Base-by-base conservation (phyloP, 1,284 basidiomycete species). In the Ceratobasidium sp. region DNA sequence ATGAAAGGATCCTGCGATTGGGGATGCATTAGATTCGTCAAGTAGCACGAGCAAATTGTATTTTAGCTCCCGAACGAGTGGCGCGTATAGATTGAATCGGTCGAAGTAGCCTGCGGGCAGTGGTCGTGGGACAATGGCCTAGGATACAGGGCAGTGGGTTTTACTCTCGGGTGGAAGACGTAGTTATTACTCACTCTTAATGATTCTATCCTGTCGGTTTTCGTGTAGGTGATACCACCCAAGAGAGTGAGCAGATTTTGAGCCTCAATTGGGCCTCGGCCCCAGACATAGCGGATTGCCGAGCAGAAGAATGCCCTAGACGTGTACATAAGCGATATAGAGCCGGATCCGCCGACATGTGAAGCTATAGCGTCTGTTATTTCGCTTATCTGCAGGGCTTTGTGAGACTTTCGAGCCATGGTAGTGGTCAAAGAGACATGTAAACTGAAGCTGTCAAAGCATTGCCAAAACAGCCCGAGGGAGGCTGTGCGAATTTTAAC, bases 1-100 rank as follows among this genome's bases (percentile, higher is more conserved):
- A 9, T 39, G 40, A 40, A 15, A 64, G 9, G n/a, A n/a, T n/a
- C n/a, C 15, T 40, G 4, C 39, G 39, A n/a, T 10, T 10, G 4
- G 20, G 40, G 6, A 42, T 18, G 33, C n/a, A n/a, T n/a, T n/a
- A n/a, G n/a, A n/a, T n/a, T 63, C 9, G 53, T 9, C 20, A 26
- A 42, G 40, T 63, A 39, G 61, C n/a, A 42, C 39, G 15, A 4
- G 3, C 10, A 64, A 44, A 7, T 13, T 6, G 20, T 64, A 44
- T 3, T n/a, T 6, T 5, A 64, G 15, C 33, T 42, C 61, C n/a
- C n/a, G 42, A 20, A 64, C 33, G 13, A 42, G 61, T 20, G 61
- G 40, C n/a, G 61, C 40, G 28, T 64, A 64, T 42, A 64, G 42
- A 42, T 23, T 15, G 23, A 64, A 64, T n/a, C 61, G 61, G 40